Base-by-base conservation (phyloP, 768 basidiomycete species). In the Boletus edulis region DNA sequence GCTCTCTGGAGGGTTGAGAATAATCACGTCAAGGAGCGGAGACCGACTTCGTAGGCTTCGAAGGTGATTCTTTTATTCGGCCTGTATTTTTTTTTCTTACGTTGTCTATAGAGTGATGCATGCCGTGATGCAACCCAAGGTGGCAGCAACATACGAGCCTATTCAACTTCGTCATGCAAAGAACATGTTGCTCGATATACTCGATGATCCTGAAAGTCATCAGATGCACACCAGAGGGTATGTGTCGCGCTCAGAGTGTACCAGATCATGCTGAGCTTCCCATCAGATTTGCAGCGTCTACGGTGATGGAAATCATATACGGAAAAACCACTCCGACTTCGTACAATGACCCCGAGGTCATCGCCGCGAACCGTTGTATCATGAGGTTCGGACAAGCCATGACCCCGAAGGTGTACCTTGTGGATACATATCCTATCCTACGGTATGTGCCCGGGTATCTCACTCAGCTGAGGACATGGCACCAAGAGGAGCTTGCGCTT, bases 1-100 rank as follows among this genome's bases (percentile, higher is more conserved):
- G 1, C 56, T 76, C 6, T 73, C 70, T 0, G 70, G 69, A 1
- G 69, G 69, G 2, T 65, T 74, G 72, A 63, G 72, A 4, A 52
- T 72, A 0, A 29, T 77, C 6, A 39, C 64, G 6, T 47, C 48
- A 17, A n/a, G 55, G 66, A 5, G 56, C 45, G 72, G 72, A 1
- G 70, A 73, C 1, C 63, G 69, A 13, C 52, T 75, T 29, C 66
- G 68, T 27, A 70, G 54, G 51, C 54, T 69, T 8, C 66, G 71
- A 12, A 63, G 57, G 68, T 69, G 14, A 15, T 38, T 6, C n/a
- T 2, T 22, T 12, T 34, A 32, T 18, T 32, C 8, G 11, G 27
- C 17, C 3, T 5, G 13, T 34, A 14, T 24, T n/a, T n/a, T 20
- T 20, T 12, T 6, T 9, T 29, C 12, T 22, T 40, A 24, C 24